Evolutionary conservation across 192 early-diverging fungal species (phyloP).

Genomic region (Gamsiella multidivaricata): DNA sequence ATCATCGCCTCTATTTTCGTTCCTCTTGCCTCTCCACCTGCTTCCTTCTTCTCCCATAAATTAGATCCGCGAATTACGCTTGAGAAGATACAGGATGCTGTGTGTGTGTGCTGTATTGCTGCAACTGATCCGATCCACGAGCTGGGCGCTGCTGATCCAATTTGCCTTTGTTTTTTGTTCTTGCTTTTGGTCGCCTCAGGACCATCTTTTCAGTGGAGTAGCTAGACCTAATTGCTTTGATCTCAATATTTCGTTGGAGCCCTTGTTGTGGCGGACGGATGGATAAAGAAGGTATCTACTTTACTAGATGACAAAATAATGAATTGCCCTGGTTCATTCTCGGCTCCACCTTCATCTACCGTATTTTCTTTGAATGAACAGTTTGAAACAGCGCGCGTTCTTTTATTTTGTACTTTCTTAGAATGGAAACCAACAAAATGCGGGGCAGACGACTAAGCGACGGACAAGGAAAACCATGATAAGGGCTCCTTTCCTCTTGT

Average conservation of each 20-base stretch:
- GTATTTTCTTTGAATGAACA: too few species aligned
- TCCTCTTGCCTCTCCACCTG: background rate
- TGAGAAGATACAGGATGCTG: background rate
- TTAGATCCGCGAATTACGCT: slow-evolving; percentile 14
- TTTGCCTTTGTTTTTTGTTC: too few species aligned
- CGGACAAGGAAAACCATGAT: slow-evolving; percentile 23
- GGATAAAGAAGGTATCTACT: too few species aligned
- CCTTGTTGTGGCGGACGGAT: too few species aligned
- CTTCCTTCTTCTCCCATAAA: slow-evolving; percentile 5
- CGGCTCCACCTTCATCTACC: too few species aligned
- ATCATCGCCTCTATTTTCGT: background rate
- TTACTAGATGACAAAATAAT: too few species aligned
- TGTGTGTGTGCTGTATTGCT: background rate
- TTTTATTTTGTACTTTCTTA: slow-evolving; percentile 8
- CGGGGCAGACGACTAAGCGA: slow-evolving; percentile 21
- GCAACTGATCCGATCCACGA: slow-evolving; percentile 1
- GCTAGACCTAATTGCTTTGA: too few species aligned
- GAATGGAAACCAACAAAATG: slow-evolving; percentile 36
- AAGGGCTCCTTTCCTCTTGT: slow-evolving; percentile 2
- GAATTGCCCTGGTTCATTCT: too few species aligned
- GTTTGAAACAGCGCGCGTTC: too few species aligned
- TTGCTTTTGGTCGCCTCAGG: background rate
- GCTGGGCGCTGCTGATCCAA: too few species aligned
- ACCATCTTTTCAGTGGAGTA: background rate
- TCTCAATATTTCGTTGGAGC: too few species aligned